Percentiles rank a stretch among this genome's conserved stretches.
Conservation (phyloP, 163 green algal species). For the Chlamydomonas reinhardtii region DNA sequence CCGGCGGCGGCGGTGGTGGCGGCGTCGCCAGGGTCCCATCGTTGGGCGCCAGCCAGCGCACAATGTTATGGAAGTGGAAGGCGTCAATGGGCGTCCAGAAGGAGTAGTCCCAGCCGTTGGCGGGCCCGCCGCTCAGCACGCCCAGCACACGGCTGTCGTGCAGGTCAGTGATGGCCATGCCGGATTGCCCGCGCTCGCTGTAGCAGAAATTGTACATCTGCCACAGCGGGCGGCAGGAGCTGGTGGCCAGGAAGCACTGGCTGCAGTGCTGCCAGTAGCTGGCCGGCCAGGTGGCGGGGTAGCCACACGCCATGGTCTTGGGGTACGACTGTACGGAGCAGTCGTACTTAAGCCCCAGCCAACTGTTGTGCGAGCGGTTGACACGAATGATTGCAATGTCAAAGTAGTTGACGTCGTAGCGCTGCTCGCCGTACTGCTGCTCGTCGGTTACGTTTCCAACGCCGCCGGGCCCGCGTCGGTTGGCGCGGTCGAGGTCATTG, state of each 20-base stretch:
- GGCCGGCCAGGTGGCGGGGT: neutral
- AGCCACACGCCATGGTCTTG: constrained; percentile 41
- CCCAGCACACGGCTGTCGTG: constrained; percentile 9
- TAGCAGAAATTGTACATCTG: constrained; percentile 50
- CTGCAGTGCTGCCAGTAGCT: constrained; percentile 5
- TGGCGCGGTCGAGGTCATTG: neutral
- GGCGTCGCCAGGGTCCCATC: neutral
- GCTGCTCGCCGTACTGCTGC: constrained; percentile 19
- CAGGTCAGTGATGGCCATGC: constrained; percentile 14
- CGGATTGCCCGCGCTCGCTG: neutral
- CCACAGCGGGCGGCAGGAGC: constrained; percentile 26
- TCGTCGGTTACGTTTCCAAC: neutral
- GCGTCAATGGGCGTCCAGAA: constrained; percentile 47
- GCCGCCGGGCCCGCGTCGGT: neutral
- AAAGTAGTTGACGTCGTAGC: constrained; percentile 34
- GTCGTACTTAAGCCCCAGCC: constrained; percentile 49
- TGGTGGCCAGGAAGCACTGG: constrained; percentile 29
- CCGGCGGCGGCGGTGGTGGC: neutral
- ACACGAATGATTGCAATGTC: constrained; percentile 33
- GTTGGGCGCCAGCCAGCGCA: constrained; percentile 1
- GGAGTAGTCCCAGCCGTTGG: neutral
- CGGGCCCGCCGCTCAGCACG: constrained; percentile 26
- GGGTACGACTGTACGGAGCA: constrained; percentile 8
- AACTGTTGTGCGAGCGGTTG: neutral
- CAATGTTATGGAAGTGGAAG: constrained; percentile 44